These are phyloP conservation scores for Aureobasidium mangrovei DNA, from an alignment of 2,329 filamentous ascomycete species.

Conservation along the genomic window DNA sequence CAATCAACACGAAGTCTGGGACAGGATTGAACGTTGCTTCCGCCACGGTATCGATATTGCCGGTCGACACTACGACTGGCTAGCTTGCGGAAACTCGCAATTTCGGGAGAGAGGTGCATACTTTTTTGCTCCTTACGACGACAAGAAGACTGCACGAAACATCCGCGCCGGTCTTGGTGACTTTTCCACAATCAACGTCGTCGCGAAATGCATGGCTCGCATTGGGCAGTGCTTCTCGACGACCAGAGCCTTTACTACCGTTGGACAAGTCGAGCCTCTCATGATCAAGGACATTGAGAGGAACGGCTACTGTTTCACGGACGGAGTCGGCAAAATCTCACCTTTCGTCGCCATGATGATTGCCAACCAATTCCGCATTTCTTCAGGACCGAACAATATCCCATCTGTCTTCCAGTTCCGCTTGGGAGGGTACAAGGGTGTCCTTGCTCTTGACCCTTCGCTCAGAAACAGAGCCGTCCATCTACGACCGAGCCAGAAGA, in stretches of 20 bases:
- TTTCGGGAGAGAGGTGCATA: slow-evolving; percentile 86
- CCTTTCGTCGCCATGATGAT: slow-evolving; percentile 65
- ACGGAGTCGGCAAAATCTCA: slow-evolving; percentile 93
- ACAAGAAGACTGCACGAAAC: slow-evolving; percentile 49
- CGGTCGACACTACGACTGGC: slow-evolving; percentile 73
- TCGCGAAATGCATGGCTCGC: slow-evolving; percentile 85
- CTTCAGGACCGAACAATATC: slow-evolving; percentile 39
- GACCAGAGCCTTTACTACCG: slow-evolving; percentile 58
- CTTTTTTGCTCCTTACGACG: slow-evolving; percentile 62
- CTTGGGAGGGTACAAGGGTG: slow-evolving; percentile 84
- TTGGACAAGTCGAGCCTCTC: slow-evolving; percentile 34
- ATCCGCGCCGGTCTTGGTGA: slow-evolving; percentile 84
- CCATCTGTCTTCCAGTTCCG: slow-evolving; percentile 90
- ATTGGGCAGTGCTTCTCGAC: slow-evolving; percentile 95
- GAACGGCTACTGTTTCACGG: slow-evolving; percentile 72
- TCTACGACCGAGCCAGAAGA: slow-evolving; percentile 76
- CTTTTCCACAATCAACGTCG: slow-evolving; percentile 68
- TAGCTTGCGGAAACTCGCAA: slow-evolving; percentile 93
- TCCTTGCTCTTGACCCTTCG: slow-evolving; percentile 63
- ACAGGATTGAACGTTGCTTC: slow-evolving; percentile 62
- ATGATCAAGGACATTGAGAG: slow-evolving; percentile 51
- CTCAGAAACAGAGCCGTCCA: slow-evolving; percentile 56
- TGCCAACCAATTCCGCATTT: slow-evolving; percentile 58
- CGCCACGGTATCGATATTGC: slow-evolving; percentile 74
- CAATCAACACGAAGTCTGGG: slow-evolving; percentile 49